Evolutionary conservation across 139 green algal species (phyloP).

Genomic region (Klebsormidium nitens): DNA sequence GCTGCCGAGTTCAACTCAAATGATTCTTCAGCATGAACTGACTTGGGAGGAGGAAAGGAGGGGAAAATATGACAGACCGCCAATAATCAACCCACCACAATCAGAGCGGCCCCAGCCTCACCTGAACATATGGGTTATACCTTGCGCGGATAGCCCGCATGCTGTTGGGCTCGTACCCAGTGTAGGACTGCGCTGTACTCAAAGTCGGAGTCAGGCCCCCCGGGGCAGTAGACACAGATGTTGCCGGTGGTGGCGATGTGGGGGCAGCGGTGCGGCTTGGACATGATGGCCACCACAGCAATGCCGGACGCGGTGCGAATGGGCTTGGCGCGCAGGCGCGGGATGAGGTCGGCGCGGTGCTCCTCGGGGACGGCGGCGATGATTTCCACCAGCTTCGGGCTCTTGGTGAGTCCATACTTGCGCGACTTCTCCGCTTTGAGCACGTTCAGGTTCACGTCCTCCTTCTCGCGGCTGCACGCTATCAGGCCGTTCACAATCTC

Average conservation of each 20-base stretch:
- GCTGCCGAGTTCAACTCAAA: too few species aligned
- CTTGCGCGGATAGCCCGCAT: conserved; percentile 95
- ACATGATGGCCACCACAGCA: conserved; percentile 97
- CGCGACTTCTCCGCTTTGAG: conserved; percentile 43
- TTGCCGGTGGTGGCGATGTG: conserved; percentile 99
- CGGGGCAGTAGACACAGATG: conserved; percentile 98
- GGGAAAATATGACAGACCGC: too few species aligned
- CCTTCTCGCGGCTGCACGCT: conserved; percentile 4
- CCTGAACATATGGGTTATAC: too few species aligned
- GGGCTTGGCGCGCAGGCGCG: conserved; percentile 60
- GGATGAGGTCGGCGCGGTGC: conserved; percentile 71
- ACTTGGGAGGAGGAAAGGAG: too few species aligned
- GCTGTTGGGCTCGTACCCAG: conserved; percentile 92
- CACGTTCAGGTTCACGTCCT: conserved; percentile 39
- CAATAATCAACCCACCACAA: too few species aligned
- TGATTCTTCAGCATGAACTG: too few species aligned
- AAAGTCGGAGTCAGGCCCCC: conserved; percentile 95
- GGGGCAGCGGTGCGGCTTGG: conserved; percentile 95
- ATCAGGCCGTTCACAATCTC: conserved; percentile 38
- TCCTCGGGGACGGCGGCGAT: conserved; percentile 94
- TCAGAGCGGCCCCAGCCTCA: too few species aligned
- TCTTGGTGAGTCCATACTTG: conserved; percentile 49
- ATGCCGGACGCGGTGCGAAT: conserved; percentile 93
- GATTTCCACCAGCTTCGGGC: conserved; percentile 96
- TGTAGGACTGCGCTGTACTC: conserved; percentile 88